Percentiles rank a stretch among this genome's conserved stretches.
These are phyloP conservation scores for Plantago major DNA, from an alignment of 257 asterid species.

Conservation along the genomic window DNA sequence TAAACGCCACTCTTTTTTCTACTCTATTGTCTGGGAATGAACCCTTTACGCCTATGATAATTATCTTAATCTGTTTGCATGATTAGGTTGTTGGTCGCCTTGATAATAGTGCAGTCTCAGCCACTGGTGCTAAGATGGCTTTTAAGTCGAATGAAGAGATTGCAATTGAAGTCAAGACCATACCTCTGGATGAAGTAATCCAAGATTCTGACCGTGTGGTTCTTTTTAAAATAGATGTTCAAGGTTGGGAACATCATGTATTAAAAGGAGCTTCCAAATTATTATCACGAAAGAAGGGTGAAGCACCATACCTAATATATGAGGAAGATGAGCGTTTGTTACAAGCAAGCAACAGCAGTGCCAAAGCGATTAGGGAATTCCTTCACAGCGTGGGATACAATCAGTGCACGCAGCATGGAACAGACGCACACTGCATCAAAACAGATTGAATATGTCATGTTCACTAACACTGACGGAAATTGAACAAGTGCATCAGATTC, in stretches of 20 bases:
- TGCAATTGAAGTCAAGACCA: conserved; percentile 68
- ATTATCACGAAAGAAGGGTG: conserved; percentile 72
- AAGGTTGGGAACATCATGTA: conserved; percentile 99
- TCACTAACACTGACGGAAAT: conserved; percentile 9
- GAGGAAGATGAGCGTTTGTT: conserved; percentile 94
- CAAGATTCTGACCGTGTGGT: conserved; percentile 62
- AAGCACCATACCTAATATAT: conserved; percentile 90
- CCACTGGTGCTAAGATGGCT: conserved; percentile 88
- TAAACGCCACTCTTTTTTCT: too few relatives aligned
- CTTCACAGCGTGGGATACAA: conserved; percentile 66
- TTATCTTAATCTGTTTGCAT: conserved; percentile 7
- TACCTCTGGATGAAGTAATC: conserved; percentile 75
- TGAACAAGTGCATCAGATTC: conserved; percentile 8
- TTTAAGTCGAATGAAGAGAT: conserved; percentile 91
- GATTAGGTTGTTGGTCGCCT: conserved; percentile 89
- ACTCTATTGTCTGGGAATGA: neutral
- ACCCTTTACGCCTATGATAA: neutral
- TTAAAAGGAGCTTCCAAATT: conserved; percentile 82
- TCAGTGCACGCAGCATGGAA: conserved; percentile 67
- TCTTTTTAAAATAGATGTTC: conserved; percentile 88
- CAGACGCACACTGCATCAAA: conserved; percentile 97
- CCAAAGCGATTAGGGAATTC: conserved; percentile 70
- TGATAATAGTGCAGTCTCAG: conserved; percentile 96
- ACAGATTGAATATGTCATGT: conserved; percentile 35
- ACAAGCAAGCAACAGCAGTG: conserved; percentile 89